Evolutionary conservation across 768 basidiomycete genomes (phyloP), one percentile per base, ranked within the genome.

Genomic region (Suillus subluteus): DNA sequence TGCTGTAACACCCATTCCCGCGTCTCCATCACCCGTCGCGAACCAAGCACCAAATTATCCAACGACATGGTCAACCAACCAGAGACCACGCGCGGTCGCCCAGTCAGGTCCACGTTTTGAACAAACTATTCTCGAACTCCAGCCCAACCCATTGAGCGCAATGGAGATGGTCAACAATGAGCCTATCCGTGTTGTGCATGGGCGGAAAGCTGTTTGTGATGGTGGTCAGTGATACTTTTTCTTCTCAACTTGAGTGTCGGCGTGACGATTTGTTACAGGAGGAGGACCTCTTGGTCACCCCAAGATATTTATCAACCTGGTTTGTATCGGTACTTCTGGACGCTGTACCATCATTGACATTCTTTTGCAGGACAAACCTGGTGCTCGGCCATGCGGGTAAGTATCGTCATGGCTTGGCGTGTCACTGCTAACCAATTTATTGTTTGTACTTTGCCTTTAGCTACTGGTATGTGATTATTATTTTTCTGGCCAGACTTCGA

Each of bases 201-300:
- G 88, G 23, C 85, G 97, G 71, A 94, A 88, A 78, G 96, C 95
- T 2, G 84, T 90, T 59, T 99, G 98, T 76, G 97, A 99, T 76
- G 98, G 98, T 73, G 97, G 98, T 98, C 70, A 72, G 94, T 82
- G 6, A 43, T 59, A 41, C 35, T 35, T 62, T 12, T 63, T n/a
- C 43, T 23, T 65, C 15, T 56, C 50, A 40, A 65, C 62, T n/a
- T 52, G 7, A 61, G 61, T 23, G 23, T 64, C 46, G 38, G 61
- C 52, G 48, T 58, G 64, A 67, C 50, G 26, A 26, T 62, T 62
- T 62, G 52, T 58, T 32, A 21, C 75, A 99, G 97, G 97, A 79
- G 91, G 89, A 75, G 98, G 97, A 13, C 87, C 98, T 52, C 85
- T 99, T 37, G 98, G 98, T 30, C 98, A 99, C 76, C 98, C 98